A percentile compares a stretch with the other conserved stretches of the same genome.
phyloP scores from a whole-genome alignment of 495 filamentous ascomycete genomes.

The Recurvomyces mirabilis region DNA sequence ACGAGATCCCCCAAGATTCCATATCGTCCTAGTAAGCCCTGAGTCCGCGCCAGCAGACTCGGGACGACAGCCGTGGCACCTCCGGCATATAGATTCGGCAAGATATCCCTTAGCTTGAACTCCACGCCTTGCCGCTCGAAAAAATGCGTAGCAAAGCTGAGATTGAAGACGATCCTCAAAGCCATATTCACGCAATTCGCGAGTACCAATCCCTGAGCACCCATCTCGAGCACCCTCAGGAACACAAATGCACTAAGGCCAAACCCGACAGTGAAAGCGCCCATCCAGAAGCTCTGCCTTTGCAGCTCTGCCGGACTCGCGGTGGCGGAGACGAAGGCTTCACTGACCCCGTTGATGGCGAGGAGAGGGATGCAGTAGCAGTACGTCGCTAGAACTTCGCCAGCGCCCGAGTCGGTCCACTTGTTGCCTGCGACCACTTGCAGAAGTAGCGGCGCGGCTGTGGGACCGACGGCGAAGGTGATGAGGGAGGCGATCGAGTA shows the following conservation, averaged over 20 bases:
- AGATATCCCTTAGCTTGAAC: slow-evolving; percentile 2
- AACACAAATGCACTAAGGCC: slow-evolving; percentile 58
- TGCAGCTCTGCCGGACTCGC: slow-evolving; percentile 60
- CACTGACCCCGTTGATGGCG: slow-evolving; percentile 80
- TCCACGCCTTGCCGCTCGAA: slow-evolving; percentile 37
- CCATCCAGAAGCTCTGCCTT: slow-evolving; percentile 72
- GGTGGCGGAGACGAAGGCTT: slow-evolving; percentile 83
- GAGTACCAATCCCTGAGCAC: slow-evolving; percentile 67
- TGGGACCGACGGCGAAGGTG: slow-evolving; percentile 55
- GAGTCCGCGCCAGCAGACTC: slow-evolving; percentile 15
- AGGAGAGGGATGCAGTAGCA: slow-evolving; percentile 88
- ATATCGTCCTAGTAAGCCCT: slow-evolving; percentile 23
- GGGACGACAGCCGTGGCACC: slow-evolving; percentile 16
- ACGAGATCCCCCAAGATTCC: slow-evolving; percentile 37
- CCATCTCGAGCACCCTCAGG: slow-evolving; percentile 50
- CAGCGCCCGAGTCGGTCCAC: slow-evolving; percentile 55
- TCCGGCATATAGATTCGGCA: slow-evolving; percentile 17
- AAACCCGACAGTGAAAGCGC: slow-evolving; percentile 61
- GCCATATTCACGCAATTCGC: slow-evolving; percentile 82
- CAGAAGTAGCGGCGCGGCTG: slow-evolving; percentile 59
- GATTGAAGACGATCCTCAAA: slow-evolving; percentile 71
- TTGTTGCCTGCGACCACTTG: slow-evolving; percentile 57
- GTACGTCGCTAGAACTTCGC: slow-evolving; percentile 65
- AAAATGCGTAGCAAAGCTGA: slow-evolving; percentile 54
- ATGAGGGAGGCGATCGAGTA: slow-evolving; percentile 61